A percentile compares a stretch with the other conserved stretches of the same genome.
These are phyloP conservation scores for Aquilaria yunnanensis DNA, from an alignment of 345 rosid species.

Conservation along the genomic window DNA sequence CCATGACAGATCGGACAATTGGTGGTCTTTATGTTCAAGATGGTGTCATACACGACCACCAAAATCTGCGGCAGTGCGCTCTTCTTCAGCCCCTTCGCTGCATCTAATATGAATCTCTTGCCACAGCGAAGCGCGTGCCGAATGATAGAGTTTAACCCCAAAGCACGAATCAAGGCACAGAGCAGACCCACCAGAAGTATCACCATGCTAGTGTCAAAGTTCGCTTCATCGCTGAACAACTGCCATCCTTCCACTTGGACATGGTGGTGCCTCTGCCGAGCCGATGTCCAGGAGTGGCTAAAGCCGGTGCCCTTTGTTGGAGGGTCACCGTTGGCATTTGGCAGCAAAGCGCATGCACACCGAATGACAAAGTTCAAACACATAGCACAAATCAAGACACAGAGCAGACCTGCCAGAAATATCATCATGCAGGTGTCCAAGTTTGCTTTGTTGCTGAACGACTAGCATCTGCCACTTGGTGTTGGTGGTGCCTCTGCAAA, in stretches of 20 bases:
- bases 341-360: neutral
- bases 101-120: slow-evolving; percentile 33
- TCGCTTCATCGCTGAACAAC: slow-evolving; percentile 31
- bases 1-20: slow-evolving; percentile 73
- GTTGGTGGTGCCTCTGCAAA: no score
- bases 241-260: slow-evolving; percentile 18
- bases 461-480: no score
- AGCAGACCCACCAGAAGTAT: slow-evolving; percentile 62
- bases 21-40: slow-evolving; percentile 35
- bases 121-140: slow-evolving; percentile 56
- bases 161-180: slow-evolving; percentile 53
- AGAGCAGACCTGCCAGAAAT: no score
- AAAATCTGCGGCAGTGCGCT: slow-evolving; percentile 52
- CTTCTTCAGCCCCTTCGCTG: slow-evolving; percentile 47
- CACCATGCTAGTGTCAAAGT: slow-evolving; percentile 74
- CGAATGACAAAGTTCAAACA: no score
- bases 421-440: no score
- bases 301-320: slow-evolving; percentile 24
- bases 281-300: slow-evolving; percentile 32
- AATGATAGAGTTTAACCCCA: slow-evolving; percentile 54
- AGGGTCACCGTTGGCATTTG: slow-evolving; percentile 13
- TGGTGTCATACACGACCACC: slow-evolving; percentile 40
- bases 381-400: no score
- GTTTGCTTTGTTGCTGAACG: no score
- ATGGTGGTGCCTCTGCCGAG: slow-evolving; percentile 16